Base-by-base conservation (phyloP, 768 basidiomycete species). In the Tubosaeta sp. region DNA sequence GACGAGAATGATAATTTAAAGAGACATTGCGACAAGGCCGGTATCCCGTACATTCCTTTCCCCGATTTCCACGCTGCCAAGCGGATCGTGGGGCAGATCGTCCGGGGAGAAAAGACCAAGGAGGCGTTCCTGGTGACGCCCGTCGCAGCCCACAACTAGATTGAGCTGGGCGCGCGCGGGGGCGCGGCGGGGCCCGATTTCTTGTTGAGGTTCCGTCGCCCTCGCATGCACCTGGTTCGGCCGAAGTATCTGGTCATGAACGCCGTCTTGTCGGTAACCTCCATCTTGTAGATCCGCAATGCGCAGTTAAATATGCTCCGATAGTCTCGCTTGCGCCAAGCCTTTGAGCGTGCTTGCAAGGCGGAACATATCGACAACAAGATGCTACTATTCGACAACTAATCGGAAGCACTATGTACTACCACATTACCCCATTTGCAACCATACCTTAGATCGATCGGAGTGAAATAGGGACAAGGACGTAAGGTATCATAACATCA, bases 1-100 rank as follows among this genome's bases (percentile, higher is more conserved):
- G 85, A 84, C 30, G 89, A 89, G 58, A 60, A 49, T 3, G 96
- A 94, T 62, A 94, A 97, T 63, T 76, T 99, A 11, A 83, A 85
- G 49, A 76, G 76, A 13, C 95, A 91, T 70, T 97, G 94, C 74
- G 78, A 72, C 45, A 75, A 82, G 52, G 82, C 92, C 57, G 76
- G 79, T 11, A 94, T 98, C 59, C 78, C 78, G 53, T 91, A 94
- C 64, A 74, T 91, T 30, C 69, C 87, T 3, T 96, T 97, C 67
- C 61, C 69, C 32, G 79, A 91, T 62, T 94, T 93, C 72, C 60
- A 74, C 38, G 67, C 76, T 51, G 86, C 86, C 55, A 67, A 83
- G 53, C 69, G 69, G 1, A 73, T 85, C 7, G 82, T 94, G 10
- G 71, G 77, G 57, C 72, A 76, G 29, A 80, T 97, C 35, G 87